Conservation (phyloP, 1,284 basidiomycete species). For the Pseudozyma hubeiensis region DNA sequence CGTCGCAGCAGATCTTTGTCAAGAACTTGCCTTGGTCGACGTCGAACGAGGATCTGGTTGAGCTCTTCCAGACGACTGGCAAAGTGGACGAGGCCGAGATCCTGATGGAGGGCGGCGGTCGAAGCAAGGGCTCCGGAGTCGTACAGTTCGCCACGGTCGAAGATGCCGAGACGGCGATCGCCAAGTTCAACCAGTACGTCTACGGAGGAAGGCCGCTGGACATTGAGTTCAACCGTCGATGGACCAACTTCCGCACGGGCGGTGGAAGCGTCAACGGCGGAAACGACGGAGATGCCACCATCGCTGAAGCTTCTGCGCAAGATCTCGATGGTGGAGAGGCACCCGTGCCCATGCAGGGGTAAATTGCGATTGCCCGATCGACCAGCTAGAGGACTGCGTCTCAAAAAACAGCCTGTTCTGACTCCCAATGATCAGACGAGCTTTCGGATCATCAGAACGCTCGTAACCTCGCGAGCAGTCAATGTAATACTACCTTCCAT, state of each 20-base stretch:
- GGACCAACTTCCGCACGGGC: conserved; percentile 48
- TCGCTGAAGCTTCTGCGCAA: conserved; percentile 14
- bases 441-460: neutral
- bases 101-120: conserved; percentile 84
- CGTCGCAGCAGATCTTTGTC: conserved; percentile 96
- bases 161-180: conserved; percentile 91
- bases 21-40: conserved; percentile 98
- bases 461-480: neutral
- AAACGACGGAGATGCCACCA: conserved; percentile 17
- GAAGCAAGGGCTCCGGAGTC: conserved; percentile 92
- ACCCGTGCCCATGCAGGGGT: conserved; percentile 32
- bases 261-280: conserved; percentile 19
- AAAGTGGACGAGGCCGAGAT: conserved; percentile 94
- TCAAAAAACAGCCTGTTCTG: too few species aligned
- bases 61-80: conserved; percentile 97
- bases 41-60: conserved; percentile 97
- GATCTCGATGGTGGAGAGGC: conserved; percentile 12
- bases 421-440: too few species aligned
- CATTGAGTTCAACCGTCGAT: conserved; percentile 59
- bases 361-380: neutral
- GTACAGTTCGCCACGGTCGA: conserved; percentile 89
- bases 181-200: conserved; percentile 63
- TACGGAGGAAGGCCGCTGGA: conserved; percentile 62
- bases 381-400: too few species aligned
- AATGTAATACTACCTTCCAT: neutral